phyloP scores from a whole-genome alignment of 805 yeast genomes.

The Schizosaccharomyces osmophilus region DNA sequence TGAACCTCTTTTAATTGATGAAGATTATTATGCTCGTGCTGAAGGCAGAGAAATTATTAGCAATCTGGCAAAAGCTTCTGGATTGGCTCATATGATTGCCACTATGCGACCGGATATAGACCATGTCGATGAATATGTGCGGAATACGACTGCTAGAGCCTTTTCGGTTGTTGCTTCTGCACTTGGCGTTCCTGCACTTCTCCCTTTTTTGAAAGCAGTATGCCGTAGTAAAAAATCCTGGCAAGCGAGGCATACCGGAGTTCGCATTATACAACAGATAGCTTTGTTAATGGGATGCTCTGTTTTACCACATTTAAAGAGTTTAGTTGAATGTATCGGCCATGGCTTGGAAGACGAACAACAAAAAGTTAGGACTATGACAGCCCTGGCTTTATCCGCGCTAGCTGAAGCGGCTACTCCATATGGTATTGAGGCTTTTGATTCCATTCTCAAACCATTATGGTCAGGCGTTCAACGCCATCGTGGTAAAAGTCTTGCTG shows the following conservation, averaged over 20 bases:
- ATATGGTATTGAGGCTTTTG: constrained; percentile 76
- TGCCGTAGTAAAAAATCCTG: constrained; percentile 52
- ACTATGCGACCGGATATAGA: constrained; percentile 63
- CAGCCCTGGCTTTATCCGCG: constrained; percentile 49
- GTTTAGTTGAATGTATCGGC: constrained; percentile 34
- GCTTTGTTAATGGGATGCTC: constrained; percentile 46
- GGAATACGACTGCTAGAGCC: constrained; percentile 52
- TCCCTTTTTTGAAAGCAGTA: constrained; percentile 68
- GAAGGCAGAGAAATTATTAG: constrained; percentile 65
- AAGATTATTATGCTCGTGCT: constrained; percentile 43
- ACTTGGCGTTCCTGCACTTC: constrained; percentile 39
- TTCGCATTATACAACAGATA: constrained; percentile 49
- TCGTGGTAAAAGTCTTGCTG: constrained; percentile 53
- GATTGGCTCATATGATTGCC: constrained; percentile 55
- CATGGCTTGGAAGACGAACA: constrained; percentile 44
- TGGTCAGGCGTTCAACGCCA: constrained; percentile 61
- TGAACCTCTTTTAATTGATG: constrained; percentile 59
- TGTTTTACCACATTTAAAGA: constrained; percentile 46
- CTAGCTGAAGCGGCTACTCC: constrained; percentile 68
- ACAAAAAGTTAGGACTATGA: constrained; percentile 35
- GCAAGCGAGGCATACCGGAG: constrained; percentile 69
- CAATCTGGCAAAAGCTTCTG: constrained; percentile 55
- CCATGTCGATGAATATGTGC: constrained; percentile 52
- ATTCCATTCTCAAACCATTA: constrained; percentile 41
- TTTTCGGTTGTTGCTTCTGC: constrained; percentile 68